These are phyloP conservation scores for Penicillium fuscoglaucum DNA, from an alignment of 2,329 filamentous ascomycete species.

Conservation along the genomic window DNA sequence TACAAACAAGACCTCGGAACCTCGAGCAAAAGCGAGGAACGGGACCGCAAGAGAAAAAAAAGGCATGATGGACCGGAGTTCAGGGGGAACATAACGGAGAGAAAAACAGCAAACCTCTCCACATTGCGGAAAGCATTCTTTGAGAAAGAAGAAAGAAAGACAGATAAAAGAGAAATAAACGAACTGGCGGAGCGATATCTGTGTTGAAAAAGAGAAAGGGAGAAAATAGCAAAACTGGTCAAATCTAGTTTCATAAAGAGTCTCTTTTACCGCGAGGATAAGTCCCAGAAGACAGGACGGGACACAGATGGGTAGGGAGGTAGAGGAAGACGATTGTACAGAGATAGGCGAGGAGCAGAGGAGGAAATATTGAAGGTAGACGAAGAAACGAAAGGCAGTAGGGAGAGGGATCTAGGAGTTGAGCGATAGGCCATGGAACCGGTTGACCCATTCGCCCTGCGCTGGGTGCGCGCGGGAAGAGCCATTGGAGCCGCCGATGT, in stretches of 20 bases:
- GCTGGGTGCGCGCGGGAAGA: conserved; percentile 35
- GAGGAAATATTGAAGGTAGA: neutral
- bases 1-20: neutral
- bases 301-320: neutral
- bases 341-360: neutral
- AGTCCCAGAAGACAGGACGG: neutral
- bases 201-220: neutral
- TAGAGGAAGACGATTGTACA: conserved; percentile 1
- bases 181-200: neutral
- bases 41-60: neutral
- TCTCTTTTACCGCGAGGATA: conserved; percentile 5
- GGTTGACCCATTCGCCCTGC: conserved; percentile 59
- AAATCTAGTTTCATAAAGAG: conserved; percentile 12
- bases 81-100: neutral
- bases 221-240: neutral
- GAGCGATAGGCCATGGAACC: conserved; percentile 71
- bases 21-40: neutral
- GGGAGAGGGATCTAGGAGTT: conserved; percentile 50
- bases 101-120: neutral
- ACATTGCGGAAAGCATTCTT: neutral
- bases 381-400: neutral
- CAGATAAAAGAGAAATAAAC: neutral
- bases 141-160: neutral
- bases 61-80: neutral
- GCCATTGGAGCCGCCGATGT: conserved; percentile 39